phyloP scores from a whole-genome alignment of 2,329 filamentous ascomycete genomes.

The Phyllosticta citribraziliensis region DNA sequence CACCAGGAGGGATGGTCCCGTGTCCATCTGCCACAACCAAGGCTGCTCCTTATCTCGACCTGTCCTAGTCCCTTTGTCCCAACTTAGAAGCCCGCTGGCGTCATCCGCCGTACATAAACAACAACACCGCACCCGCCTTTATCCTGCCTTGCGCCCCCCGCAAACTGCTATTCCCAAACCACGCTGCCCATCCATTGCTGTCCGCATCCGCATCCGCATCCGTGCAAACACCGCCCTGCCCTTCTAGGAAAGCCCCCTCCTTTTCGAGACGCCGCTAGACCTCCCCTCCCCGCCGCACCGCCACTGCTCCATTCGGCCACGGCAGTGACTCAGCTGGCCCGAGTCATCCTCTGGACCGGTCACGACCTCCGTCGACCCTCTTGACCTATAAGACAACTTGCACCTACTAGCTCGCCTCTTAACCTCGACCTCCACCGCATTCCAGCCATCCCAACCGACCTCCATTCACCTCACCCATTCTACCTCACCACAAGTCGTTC shows the following conservation, averaged over 20 bases:
- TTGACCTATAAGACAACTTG: slow-evolving; percentile 5
- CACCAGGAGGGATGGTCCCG: slow-evolving; percentile 6
- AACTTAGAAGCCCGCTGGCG: slow-evolving; percentile 3
- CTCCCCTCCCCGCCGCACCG: slow-evolving; percentile 6
- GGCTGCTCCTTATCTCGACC: slow-evolving; percentile 5
- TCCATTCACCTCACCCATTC: slow-evolving; percentile 10
- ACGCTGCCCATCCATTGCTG: neutral
- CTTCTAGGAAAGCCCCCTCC: slow-evolving; percentile 1
- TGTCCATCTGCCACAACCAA: slow-evolving; percentile 7
- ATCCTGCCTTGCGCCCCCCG: neutral
- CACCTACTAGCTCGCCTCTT: slow-evolving; percentile 7
- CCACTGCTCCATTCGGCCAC: slow-evolving; percentile 3
- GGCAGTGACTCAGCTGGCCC: slow-evolving; percentile 10
- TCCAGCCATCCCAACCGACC: slow-evolving; percentile 11
- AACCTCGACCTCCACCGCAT: slow-evolving; percentile 1
- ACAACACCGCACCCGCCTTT: slow-evolving; percentile 2
- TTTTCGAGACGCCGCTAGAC: slow-evolving; percentile 8
- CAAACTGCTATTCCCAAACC: neutral
- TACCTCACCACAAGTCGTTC: slow-evolving; percentile 12
- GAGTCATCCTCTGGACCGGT: slow-evolving; percentile 7
- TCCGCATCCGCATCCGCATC: neutral
- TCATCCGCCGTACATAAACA: slow-evolving; percentile 10
- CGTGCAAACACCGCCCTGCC: neutral
- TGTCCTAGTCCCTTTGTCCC: slow-evolving; percentile 5
- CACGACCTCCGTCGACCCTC: slow-evolving; percentile 1